Percentiles rank a stretch among this genome's conserved stretches.
These are phyloP conservation scores for Pholiota molesta DNA, from an alignment of 768 basidiomycete genomes.

Conservation along the genomic window DNA sequence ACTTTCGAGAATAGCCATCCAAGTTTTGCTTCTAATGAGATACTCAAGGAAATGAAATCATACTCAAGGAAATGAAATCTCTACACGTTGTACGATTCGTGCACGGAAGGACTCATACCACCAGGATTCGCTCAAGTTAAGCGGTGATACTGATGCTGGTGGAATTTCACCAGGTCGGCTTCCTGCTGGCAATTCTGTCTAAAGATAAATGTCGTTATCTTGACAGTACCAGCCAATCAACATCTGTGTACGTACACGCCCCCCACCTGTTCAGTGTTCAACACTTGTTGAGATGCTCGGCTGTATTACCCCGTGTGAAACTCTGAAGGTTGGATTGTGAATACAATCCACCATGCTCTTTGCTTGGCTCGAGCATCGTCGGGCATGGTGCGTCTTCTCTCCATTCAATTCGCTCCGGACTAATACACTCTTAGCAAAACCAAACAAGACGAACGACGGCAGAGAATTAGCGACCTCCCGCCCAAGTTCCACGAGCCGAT, in stretches of 20 bases:
- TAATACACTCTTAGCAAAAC: slow-evolving; percentile 23
- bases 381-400: slow-evolving; percentile 23
- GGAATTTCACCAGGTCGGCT: too few species aligned
- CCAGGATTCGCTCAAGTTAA: too few species aligned
- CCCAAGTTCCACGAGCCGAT: slow-evolving; percentile 33
- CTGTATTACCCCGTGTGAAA: slow-evolving; percentile 10
- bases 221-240: neutral
- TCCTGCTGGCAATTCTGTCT: too few species aligned
- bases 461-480: slow-evolving; percentile 29
- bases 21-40: too few species aligned
- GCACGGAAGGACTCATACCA: too few species aligned
- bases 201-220: too few species aligned
- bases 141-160: too few species aligned
- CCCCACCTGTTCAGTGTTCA: too few species aligned
- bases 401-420: neutral
- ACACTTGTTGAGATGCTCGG: neutral
- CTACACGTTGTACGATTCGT: too few species aligned
- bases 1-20: too few species aligned
- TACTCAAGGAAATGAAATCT: too few species aligned
- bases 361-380: slow-evolving; percentile 26
- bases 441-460: slow-evolving; percentile 40
- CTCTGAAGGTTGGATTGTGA: neutral
- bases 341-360: slow-evolving; percentile 21
- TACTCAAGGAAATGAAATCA: too few species aligned
- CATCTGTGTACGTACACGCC: neutral